These are phyloP conservation scores for Pycnococcus provasolii DNA, from an alignment of 139 green algal genomes.

Conservation along the genomic window DNA sequence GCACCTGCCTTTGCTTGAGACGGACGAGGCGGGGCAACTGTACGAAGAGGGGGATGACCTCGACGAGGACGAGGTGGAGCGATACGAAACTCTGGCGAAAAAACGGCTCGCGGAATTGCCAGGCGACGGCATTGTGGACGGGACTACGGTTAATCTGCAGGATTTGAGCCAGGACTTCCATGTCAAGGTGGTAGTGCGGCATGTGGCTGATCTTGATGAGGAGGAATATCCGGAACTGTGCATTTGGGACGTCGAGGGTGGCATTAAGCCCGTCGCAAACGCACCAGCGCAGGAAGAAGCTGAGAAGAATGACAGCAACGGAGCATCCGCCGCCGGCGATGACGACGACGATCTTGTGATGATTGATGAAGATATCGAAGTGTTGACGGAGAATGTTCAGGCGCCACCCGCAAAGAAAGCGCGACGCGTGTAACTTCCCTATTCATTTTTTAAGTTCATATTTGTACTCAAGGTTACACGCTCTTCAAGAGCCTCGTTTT, in stretches of 20 bases:
- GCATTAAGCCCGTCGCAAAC: background rate
- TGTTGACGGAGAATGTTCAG: background rate
- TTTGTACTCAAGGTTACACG: too few relatives aligned
- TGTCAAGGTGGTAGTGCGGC: slow-evolving; percentile 50
- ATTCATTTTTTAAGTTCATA: too few relatives aligned
- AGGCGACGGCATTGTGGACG: slow-evolving; percentile 52
- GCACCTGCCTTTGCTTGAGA: slow-evolving; percentile 33
- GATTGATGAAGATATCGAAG: slow-evolving; percentile 6
- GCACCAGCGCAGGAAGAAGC: background rate
- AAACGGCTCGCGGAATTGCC: slow-evolving; percentile 45
- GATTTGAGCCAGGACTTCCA: slow-evolving; percentile 65
- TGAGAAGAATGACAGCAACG: background rate
- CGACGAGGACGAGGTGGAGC: slow-evolving; percentile 67
- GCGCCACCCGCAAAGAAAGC: background rate
- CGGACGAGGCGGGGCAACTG: slow-evolving; percentile 40
- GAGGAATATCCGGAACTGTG: slow-evolving; percentile 50
- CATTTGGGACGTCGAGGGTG: slow-evolving; percentile 33
- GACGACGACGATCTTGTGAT: slow-evolving; percentile 8
- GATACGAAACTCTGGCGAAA: slow-evolving; percentile 28
- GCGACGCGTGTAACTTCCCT: background rate
- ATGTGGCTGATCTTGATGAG: slow-evolving; percentile 47
- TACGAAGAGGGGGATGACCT: slow-evolving; percentile 79
- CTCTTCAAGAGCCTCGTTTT: too few relatives aligned
- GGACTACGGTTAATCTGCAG: slow-evolving; percentile 46
- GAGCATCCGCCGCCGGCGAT: background rate